Percentiles rank a stretch among this genome's conserved stretches.
Conservation (phyloP, 306 rosid species). For the Cucumis hystrix region DNA sequence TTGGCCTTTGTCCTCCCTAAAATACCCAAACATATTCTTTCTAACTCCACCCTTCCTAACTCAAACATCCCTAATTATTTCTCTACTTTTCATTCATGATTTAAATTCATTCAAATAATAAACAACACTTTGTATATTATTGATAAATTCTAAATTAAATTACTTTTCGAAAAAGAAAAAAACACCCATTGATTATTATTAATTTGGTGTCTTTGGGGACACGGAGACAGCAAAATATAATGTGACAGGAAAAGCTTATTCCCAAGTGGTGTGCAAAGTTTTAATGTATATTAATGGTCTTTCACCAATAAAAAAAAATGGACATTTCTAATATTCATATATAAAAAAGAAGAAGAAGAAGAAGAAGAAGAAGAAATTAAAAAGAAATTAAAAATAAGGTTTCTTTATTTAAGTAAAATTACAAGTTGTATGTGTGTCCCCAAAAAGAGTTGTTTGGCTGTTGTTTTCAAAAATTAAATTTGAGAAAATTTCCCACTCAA, state of each 20-base stretch:
- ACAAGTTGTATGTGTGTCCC: not conserved
- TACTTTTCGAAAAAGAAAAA: not conserved
- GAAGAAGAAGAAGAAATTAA: not conserved
- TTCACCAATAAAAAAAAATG: not conserved
- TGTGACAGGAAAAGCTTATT: not conserved
- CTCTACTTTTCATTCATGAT: too few relatives aligned
- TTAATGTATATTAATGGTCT: constrained; percentile 1
- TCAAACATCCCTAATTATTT: not conserved
- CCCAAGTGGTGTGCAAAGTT: not conserved
- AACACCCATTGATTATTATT: not conserved
- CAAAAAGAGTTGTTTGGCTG: not conserved
- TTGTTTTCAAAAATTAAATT: not conserved
- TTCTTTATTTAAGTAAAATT: not conserved
- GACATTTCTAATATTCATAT: not conserved
- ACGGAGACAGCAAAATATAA: constrained; percentile 1
- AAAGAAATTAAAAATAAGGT: not conserved
- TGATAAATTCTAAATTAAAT: too few relatives aligned
- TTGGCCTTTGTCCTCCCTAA: not conserved
- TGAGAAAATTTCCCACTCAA: not conserved
- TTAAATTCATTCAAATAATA: too few relatives aligned
- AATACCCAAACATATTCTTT: not conserved
- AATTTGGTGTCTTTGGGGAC: not conserved
- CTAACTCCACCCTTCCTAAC: not conserved
- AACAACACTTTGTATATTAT: too few relatives aligned
- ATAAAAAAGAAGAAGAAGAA: not conserved